Conservation (phyloP, 2,329 filamentous ascomycete genomes). For the Rhynchosporium agropyri region DNA sequence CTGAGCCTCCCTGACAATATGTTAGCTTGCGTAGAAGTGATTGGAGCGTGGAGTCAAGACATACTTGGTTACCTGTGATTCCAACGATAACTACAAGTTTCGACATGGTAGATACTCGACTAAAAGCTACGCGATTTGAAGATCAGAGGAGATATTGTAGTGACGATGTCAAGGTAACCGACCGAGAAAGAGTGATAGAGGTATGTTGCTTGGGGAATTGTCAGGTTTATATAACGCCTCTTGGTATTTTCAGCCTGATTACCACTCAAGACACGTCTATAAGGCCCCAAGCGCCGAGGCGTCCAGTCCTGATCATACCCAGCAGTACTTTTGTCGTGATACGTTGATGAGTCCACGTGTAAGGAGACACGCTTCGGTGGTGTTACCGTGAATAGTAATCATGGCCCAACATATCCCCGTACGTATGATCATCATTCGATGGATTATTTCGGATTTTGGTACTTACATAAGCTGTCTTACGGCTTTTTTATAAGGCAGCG, state of each 20-base stretch:
- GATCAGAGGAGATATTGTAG: not conserved
- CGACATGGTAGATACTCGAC: conserved; percentile 9
- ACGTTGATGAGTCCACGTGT: not conserved
- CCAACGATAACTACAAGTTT: conserved; percentile 21
- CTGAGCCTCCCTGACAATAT: conserved; percentile 48
- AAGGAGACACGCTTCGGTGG: not conserved
- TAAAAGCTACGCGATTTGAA: not conserved
- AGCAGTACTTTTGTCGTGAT: not conserved
- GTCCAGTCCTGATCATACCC: not conserved
- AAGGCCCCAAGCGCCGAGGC: conserved; percentile 6
- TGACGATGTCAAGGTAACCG: no score
- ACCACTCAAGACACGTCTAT: not conserved
- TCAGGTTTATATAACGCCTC: not conserved
- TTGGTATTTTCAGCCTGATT: not conserved
- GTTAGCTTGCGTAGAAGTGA: not conserved
- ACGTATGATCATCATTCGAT: not conserved
- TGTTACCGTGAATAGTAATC: conserved; percentile 6
- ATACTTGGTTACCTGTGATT: conserved; percentile 20
- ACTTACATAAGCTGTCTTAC: not conserved
- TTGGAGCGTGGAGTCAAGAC: not conserved
- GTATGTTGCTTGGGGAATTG: no score
- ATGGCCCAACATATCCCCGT: not conserved
- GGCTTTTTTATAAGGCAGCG: not conserved
- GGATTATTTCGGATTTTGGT: not conserved
- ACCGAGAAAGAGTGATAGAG: not conserved